Conservation (phyloP, 2,329 filamentous ascomycete genomes). For the Colletotrichum australisinense region DNA sequence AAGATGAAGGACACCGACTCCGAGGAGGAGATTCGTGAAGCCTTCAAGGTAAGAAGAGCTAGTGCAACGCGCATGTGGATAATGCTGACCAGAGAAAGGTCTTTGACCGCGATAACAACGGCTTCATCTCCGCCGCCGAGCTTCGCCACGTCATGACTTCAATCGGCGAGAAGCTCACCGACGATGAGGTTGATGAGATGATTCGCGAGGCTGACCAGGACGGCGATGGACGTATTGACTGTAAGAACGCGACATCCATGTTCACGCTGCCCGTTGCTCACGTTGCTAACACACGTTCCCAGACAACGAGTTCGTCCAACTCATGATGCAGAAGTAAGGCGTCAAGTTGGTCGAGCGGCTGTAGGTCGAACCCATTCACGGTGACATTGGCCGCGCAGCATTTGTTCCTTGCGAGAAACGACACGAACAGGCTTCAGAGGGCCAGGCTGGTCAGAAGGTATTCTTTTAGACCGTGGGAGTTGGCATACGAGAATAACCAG, state of each 20-base stretch:
- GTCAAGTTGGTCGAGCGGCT: conserved; percentile 24
- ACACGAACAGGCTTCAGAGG: conserved; percentile 3
- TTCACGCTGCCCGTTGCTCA: not conserved
- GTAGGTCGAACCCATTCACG: not conserved
- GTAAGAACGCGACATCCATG: conserved; percentile 59
- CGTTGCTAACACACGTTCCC: conserved; percentile 12
- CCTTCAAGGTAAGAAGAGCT: conserved; percentile 76
- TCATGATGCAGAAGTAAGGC: conserved; percentile 93
- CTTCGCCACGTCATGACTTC: conserved; percentile 93
- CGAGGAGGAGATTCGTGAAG: conserved; percentile 90
- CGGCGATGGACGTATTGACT: conserved; percentile 89
- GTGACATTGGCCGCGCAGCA: conserved; percentile 12
- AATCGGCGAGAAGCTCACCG: conserved; percentile 90
- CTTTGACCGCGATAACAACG: conserved; percentile 92
- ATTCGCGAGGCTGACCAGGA: conserved; percentile 92
- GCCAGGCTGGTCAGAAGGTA: conserved; percentile 18
- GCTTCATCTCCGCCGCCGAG: conserved; percentile 90
- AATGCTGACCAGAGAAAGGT: conserved; percentile 56
- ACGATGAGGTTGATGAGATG: conserved; percentile 94
- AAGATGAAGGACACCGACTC: conserved; percentile 96
- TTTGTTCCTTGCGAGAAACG: conserved; percentile 28
- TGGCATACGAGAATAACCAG: conserved; percentile 15
- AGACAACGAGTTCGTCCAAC: conserved; percentile 95
- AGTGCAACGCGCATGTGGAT: not conserved
- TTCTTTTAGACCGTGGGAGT: conserved; percentile 12